Evolutionary conservation across 202 grass and related monocot genomes (phyloP).

Genomic region (Eragrostis tef): DNA sequence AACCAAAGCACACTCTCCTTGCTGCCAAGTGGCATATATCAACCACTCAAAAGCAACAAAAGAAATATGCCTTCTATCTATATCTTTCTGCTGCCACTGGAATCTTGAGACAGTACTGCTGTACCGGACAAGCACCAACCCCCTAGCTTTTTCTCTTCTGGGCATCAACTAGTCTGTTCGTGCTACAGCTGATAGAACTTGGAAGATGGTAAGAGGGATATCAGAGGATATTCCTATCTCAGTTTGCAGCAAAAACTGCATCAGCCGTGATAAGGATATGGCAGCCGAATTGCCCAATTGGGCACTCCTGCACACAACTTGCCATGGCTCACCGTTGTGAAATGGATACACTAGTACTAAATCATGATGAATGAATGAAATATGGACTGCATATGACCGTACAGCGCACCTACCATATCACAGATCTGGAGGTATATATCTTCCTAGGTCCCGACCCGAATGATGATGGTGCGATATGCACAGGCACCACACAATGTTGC

Average conservation of each 20-base stretch:
- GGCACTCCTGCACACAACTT: not conserved
- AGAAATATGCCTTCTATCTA: not conserved
- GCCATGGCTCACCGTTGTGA: not conserved
- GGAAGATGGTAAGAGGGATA: not conserved
- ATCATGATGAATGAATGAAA: not conserved
- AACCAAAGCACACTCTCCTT: not conserved
- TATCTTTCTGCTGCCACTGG: not conserved
- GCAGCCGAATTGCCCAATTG: not conserved
- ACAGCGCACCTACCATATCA: slow-evolving; percentile 12
- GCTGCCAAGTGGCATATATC: slow-evolving; percentile 24
- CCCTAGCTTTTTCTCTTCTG: slow-evolving; percentile 8
- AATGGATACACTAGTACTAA: not conserved
- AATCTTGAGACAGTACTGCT: slow-evolving; percentile 23
- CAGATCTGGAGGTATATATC: slow-evolving; percentile 31
- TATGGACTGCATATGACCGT: slow-evolving; percentile 13
- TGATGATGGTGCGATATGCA: not conserved
- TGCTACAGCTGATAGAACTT: not conserved
- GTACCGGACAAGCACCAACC: slow-evolving; percentile 32
- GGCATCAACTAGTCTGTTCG: slow-evolving; percentile 15
- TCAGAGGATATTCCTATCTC: slow-evolving; percentile 5
- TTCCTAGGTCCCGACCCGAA: slow-evolving; percentile 28
- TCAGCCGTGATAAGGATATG: slow-evolving; percentile 24
- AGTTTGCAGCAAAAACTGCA: slow-evolving; percentile 8
- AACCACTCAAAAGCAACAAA: not conserved
- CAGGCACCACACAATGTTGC: slow-evolving; percentile 36